Base-by-base conservation (phyloP, 306 rosid genomes). In the Inga leiocalycina region DNA sequence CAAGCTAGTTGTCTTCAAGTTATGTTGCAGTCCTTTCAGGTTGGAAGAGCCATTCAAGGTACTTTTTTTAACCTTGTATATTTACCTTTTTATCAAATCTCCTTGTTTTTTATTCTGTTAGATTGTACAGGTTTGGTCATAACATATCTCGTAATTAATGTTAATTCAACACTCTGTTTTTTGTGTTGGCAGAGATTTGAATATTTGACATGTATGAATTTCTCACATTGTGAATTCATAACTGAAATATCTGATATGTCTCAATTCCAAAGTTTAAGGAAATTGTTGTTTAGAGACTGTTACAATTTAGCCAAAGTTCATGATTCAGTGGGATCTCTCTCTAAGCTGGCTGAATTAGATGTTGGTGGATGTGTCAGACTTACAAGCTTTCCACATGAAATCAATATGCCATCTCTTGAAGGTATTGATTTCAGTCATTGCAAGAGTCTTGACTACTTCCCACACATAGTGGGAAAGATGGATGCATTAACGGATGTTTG, bases 381-480 rank as follows among this genome's bases (percentile, higher is more conserved):
- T 34, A 66, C 43, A 30, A 15, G 22, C 41, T 66, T 66, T 6
- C 66, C 66, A 9, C 34, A 59, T n/a, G 32, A 59, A 59, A 59
- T 59, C 66, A 59, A 59, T 22, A n/a, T 66, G 41, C 71, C 71
- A 66, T 66, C 44, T 32, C 71, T 66, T 34, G 2, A 32, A 6
- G 20, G 0, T 66, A 16, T 66, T 30, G 0, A 4, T 14, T 2
- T 66, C 0, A 66, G 20, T 13, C 22, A 17, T 16, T 67, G 45
- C 45, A 30, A 5, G 24, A 34, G 66, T 59, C 34, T 59, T 22
- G 66, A 59, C 32, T 37, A 67, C 39, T 67, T 67, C 24, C 46
- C 72, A 67, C 24, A 35, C 35, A 67, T 67, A 34, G 46, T 67
- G n/a, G 72, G 72, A 67, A 34, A 66, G 14, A 67, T 67, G 72